Percentiles rank a stretch among this genome's conserved stretches.
phyloP scores from a whole-genome alignment of 805 yeast species.

The Wickerhamiella cacticola region DNA sequence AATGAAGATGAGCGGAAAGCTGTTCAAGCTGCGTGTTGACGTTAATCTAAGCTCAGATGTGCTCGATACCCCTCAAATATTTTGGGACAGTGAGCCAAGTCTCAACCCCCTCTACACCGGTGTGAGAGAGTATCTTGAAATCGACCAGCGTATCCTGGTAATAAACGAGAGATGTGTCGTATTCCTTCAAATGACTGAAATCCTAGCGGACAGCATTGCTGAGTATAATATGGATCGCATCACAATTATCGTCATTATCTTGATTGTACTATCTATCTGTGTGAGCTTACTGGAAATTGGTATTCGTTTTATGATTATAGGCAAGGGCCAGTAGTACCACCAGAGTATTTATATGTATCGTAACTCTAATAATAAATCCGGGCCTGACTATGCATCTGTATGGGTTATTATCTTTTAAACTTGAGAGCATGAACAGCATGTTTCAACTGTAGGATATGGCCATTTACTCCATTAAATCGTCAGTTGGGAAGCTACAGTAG shows the following conservation, averaged over 20 bases:
- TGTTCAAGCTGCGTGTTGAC: slow-evolving; percentile 84
- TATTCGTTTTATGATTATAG: slow-evolving; percentile 15
- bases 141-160: slow-evolving; percentile 88
- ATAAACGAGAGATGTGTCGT: slow-evolving; percentile 89
- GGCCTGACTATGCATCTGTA: too few relatives aligned
- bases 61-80: slow-evolving; percentile 88
- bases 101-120: slow-evolving; percentile 85
- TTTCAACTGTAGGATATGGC: too few relatives aligned
- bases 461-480: too few relatives aligned
- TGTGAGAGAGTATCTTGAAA: slow-evolving; percentile 81
- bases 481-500: too few relatives aligned
- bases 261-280: slow-evolving; percentile 63
- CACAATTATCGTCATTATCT: slow-evolving; percentile 76
- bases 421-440: too few relatives aligned
- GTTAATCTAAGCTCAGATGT: slow-evolving; percentile 85
- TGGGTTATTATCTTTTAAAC: too few relatives aligned
- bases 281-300: slow-evolving; percentile 34
- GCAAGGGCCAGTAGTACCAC: neutral
- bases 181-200: slow-evolving; percentile 83
- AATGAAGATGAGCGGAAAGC: slow-evolving; percentile 74
- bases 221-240: slow-evolving; percentile 85
- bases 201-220: slow-evolving; percentile 86
- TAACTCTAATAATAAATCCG: too few relatives aligned
- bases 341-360: too few relatives aligned
- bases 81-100: slow-evolving; percentile 93